Evolutionary conservation across 1,284 basidiomycete species (phyloP), one percentile per base, ranked within the genome.

Genomic region (Waitea zeae): DNA sequence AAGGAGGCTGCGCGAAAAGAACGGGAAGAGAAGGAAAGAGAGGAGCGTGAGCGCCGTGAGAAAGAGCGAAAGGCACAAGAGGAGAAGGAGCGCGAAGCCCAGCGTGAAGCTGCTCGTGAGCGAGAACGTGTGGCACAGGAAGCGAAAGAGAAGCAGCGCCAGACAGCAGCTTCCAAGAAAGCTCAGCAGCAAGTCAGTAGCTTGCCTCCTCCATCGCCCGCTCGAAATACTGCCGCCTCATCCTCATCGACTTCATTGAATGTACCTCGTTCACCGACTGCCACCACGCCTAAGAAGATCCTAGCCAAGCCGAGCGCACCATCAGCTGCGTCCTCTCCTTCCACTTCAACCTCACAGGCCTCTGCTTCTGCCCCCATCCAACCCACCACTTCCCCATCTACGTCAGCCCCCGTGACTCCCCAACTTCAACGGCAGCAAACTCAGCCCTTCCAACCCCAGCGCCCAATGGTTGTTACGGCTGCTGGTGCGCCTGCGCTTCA

Each of bases 1-100:
- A 71, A 67, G 50, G 74, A 72, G 43, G 65, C 64, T 35, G 63
- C 62, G 33, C 7, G n/a, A n/a, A 74, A 63, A 49, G 80, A 79
- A 54, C 66, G 66, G 46, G 62, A 55, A 30, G 60, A 69, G 44
- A 69, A 61, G 48, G 64, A 54, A 44, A 44, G 41, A n/a, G 24
- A 26, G 24, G 24, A 7, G 24, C 7, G 24, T 7, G n/a, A n/a
- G n/a, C 7, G 24, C 9, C 24, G 24, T 9, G 24, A n/a, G 24
- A 26, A 26, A 49, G 43, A 44, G 39, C 37, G 38, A 20, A 35
- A 32, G 36, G 54, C 44, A 54, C 59, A 42, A 57, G 67, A 46
- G 42, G 67, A 70, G 41, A 52, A 55, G 38, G 59, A 62, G 49
- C 49, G 49, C 11, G n/a, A 26, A n/a, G 24, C 7, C 9, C 24